Conservation (phyloP, 1,284 basidiomycete genomes). For the Sporisorium sorghi region DNA sequence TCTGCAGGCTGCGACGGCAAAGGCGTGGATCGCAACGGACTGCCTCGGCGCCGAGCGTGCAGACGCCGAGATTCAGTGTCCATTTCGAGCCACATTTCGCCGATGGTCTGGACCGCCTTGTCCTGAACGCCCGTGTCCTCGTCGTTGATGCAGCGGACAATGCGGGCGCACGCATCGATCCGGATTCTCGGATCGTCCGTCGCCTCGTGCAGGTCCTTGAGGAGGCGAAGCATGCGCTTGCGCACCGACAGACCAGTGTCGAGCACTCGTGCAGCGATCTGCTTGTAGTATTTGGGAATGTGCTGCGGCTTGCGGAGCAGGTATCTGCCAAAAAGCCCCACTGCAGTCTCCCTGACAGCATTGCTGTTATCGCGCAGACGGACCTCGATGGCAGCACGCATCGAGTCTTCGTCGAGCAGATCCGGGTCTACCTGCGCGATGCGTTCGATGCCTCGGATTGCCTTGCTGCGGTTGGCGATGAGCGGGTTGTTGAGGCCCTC, state of each 20-base stretch:
- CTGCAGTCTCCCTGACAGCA: slow-evolving; percentile 92
- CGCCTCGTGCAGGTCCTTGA: slow-evolving; percentile 82
- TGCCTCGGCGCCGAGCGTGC: slow-evolving; percentile 22
- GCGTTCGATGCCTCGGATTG: slow-evolving; percentile 58
- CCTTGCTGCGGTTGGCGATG: slow-evolving; percentile 60
- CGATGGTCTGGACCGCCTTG: slow-evolving; percentile 84
- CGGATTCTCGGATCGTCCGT: slow-evolving; percentile 75
- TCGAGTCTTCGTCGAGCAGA: slow-evolving; percentile 46
- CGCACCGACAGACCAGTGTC: slow-evolving; percentile 92
- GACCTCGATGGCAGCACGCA: slow-evolving; percentile 77
- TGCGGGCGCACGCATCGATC: slow-evolving; percentile 82
- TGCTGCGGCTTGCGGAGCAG: slow-evolving; percentile 86
- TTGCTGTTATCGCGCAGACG: slow-evolving; percentile 90
- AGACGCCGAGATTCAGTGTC: slow-evolving; percentile 40
- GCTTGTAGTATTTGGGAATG: slow-evolving; percentile 84
- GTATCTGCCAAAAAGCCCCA: slow-evolving; percentile 94
- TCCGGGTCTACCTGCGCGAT: slow-evolving; percentile 52
- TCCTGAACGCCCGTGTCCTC: slow-evolving; percentile 91
- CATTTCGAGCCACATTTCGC: slow-evolving; percentile 84
- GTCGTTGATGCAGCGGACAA: slow-evolving; percentile 87
- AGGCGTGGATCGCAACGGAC: slow-evolving; percentile 14
- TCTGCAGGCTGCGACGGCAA: slow-evolving; percentile 7
- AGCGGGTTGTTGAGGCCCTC: slow-evolving; percentile 51
- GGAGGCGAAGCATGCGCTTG: slow-evolving; percentile 91
- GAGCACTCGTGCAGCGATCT: slow-evolving; percentile 86